Evolutionary conservation across 139 green algal genomes (phyloP), one percentile per base, ranked within the genome.

Genomic region (Deuterostichococcus epilithicus): DNA sequence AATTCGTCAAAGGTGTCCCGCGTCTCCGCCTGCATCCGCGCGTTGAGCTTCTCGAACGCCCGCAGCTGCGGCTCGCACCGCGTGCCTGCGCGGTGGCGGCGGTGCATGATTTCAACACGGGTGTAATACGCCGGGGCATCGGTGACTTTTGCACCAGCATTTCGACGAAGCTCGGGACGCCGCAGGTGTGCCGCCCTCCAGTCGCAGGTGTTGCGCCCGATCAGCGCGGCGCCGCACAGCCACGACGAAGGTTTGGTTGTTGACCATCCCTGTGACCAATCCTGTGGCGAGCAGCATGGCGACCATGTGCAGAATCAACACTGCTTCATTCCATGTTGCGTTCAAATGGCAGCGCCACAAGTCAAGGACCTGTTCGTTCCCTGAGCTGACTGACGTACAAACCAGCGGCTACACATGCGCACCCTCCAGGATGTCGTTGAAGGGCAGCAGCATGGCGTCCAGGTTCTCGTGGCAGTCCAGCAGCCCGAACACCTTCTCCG

Each of bases 1-100:
- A 89, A 88, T 66, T 87, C 84, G 0, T 8, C 42, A 65, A 90
- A 86, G n/a, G 84, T 80, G 26, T 34, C 77, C 0, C 73, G 66
- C 42, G 76, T 76, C 75, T 86, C 73, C 4, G 25, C 38, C 25
- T 47, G 65, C 42, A 83, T n/a, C 4, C 39, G n/a, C 2, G 33
- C 30, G 30, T 76, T 66, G 74, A 90, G 77, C 1, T 23, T n/a
- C 15, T 68, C 60, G 45, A 85, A 47, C 1, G 59, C 63, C 33
- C 63, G 13, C 33, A 84, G 63, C 30, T 63, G 39, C 1, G 3
- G n/a, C 58, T 69, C 30, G 32, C 28, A 36, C 5, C 30, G 30
- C 28, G 28, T 69, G 30, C n/a, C 30, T 35, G 30, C 5, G 18
- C 45, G 18, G 45, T 13, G 45, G 18, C 15, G 28, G 30, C 3